Evolutionary conservation across 73 alveolate genomes (phyloP).

Genomic region (Paramecium pentaurelia): DNA sequence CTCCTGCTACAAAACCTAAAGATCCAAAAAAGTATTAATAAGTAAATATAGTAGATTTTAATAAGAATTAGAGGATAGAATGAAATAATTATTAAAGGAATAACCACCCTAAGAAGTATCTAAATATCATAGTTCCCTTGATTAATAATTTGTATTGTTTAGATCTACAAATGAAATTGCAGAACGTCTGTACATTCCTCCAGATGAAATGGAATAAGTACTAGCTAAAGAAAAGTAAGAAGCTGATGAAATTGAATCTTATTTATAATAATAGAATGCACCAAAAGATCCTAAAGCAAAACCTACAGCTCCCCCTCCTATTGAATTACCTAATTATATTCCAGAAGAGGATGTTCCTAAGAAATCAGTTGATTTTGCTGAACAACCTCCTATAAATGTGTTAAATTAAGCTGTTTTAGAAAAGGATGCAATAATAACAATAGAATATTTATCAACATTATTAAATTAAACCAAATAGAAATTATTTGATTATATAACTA

Average conservation of each 20-base stretch:
- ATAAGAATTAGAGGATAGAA: constrained; percentile 52
- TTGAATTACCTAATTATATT: constrained; percentile 42
- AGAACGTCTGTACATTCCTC: not conserved
- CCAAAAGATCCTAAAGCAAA: constrained; percentile 62
- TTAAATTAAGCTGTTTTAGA: constrained; percentile 33
- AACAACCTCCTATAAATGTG: constrained; percentile 53
- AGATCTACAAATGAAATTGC: constrained; percentile 1
- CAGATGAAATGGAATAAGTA: constrained; percentile 18
- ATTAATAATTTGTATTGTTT: not conserved
- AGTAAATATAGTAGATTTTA: not conserved
- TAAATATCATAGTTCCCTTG: not conserved
- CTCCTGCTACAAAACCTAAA: constrained; percentile 51
- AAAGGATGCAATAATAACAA: constrained; percentile 37
- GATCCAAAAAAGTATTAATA: constrained; percentile 55
- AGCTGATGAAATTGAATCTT: constrained; percentile 16
- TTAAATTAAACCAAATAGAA: not conserved
- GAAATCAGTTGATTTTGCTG: constrained; percentile 40
- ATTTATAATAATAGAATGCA: not conserved
- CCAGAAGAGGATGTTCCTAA: constrained; percentile 56
- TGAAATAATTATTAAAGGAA: constrained; percentile 43
- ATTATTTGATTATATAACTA: constrained; percentile 14
- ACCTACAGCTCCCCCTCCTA: constrained; percentile 46
- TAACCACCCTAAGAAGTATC: not conserved
- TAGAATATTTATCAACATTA: not conserved
- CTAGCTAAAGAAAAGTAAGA: not conserved